Conservation (phyloP, 176 grass and related monocot species). For the Bonia amplexicaulis region DNA sequence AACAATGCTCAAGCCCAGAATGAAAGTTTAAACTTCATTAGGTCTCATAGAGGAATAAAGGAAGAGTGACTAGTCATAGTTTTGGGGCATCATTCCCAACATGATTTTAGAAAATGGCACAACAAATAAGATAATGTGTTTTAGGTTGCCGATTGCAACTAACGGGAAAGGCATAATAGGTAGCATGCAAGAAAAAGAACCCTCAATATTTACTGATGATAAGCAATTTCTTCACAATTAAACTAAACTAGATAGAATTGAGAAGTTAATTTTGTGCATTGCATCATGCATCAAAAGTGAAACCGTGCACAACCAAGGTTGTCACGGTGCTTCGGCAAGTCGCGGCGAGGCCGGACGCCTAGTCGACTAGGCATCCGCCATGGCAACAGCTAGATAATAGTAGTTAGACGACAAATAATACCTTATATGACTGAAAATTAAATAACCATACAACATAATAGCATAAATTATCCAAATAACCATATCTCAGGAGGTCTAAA, state of each 20-base stretch:
- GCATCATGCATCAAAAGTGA: not conserved
- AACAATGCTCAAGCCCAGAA: not conserved
- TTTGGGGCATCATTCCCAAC: not conserved
- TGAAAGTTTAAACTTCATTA: not conserved
- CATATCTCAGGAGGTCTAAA: no score
- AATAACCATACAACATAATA: no score
- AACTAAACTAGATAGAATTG: not conserved
- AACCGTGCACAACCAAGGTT: not conserved
- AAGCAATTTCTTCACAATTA: not conserved
- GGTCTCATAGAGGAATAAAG: not conserved
- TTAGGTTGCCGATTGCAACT: not conserved
- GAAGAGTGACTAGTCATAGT: not conserved
- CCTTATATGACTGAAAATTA: no score
- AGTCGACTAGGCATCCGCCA: no score
- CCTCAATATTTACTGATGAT: not conserved
- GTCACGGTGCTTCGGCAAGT: no score
- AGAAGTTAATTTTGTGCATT: not conserved
- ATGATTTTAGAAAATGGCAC: not conserved
- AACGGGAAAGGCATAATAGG: not conserved
- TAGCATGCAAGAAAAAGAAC: not conserved
- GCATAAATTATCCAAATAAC: no score
- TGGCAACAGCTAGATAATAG: no score
- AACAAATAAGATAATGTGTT: not conserved
- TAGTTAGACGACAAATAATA: no score
- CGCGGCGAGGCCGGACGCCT: no score